Evolutionary conservation across 345 rosid species (phyloP).

Genomic region (Garcia nutans): DNA sequence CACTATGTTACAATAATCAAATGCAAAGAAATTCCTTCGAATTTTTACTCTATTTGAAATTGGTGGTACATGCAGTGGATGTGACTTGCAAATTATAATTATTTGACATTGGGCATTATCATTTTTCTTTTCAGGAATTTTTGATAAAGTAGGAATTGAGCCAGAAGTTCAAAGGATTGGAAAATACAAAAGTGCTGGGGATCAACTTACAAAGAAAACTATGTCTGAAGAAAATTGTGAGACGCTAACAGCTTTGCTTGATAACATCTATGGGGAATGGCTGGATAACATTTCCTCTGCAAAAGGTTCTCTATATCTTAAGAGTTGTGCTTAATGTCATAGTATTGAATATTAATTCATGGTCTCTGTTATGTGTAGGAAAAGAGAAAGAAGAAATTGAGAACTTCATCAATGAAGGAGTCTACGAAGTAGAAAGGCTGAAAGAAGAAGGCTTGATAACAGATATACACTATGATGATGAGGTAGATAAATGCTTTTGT

Average conservation of each 20-base stretch:
- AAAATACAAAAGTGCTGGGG: constrained; percentile 95
- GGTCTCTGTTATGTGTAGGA: constrained; percentile 52
- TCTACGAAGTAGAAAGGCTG: constrained; percentile 74
- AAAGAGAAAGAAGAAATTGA: constrained; percentile 74
- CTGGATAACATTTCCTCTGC: constrained; percentile 72
- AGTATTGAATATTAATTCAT: constrained; percentile 22
- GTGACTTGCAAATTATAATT: constrained; percentile 10
- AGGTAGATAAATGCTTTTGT: constrained; percentile 46
- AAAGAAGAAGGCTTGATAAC: constrained; percentile 91
- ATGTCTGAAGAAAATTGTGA: constrained; percentile 93
- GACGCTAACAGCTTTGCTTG: constrained; percentile 88
- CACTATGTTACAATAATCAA: background rate
- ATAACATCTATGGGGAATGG: constrained; percentile 92
- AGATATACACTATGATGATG: constrained; percentile 75
- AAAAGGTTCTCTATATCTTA: constrained; percentile 53
- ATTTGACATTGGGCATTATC: background rate
- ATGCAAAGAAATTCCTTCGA: background rate
- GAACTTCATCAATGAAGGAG: constrained; percentile 83
- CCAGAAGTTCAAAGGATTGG: constrained; percentile 93
- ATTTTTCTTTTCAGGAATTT: constrained; percentile 50
- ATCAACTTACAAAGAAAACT: constrained; percentile 72
- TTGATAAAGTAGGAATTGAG: constrained; percentile 87
- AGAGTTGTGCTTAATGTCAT: constrained; percentile 21
- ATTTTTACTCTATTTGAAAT: background rate
- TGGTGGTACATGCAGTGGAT: background rate